Evolutionary conservation across 2,329 filamentous ascomycete genomes (phyloP).

Genomic region (Calonectria pauciramosa): DNA sequence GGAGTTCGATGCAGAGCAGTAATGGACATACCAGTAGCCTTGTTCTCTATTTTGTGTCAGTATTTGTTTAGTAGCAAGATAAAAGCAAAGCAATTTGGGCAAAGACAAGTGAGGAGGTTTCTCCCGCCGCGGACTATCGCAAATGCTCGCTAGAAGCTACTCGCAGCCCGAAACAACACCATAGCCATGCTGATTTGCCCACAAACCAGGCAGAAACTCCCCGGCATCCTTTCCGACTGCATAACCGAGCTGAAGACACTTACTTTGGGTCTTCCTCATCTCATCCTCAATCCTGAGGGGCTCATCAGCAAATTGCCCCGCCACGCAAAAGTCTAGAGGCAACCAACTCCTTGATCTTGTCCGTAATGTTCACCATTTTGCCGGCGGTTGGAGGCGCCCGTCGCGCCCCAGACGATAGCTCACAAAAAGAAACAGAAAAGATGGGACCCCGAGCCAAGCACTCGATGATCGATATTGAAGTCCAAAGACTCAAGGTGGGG

Average conservation of each 20-base stretch:
- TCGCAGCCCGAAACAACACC: not conserved
- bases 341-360: conserved; percentile 98
- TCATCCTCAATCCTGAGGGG: conserved; percentile 94
- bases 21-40: conserved; percentile 86
- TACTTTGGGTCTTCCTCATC: conserved; percentile 99
- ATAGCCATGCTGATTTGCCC: not conserved
- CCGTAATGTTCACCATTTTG: conserved; percentile 98
- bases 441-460: conserved; percentile 23
- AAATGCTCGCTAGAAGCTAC: not conserved
- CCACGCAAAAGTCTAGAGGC: not conserved
- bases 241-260: conserved; percentile 48
- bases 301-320: conserved; percentile 38
- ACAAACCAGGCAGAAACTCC: not conserved
- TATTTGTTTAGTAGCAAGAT: conserved; percentile 5
- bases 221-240: not conserved
- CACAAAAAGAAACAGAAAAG: conserved; percentile 22
- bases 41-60: conserved; percentile 81
- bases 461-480: conserved; percentile 28
- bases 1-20: not conserved
- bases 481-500: conserved; percentile 47
- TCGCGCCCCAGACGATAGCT: conserved; percentile 36
- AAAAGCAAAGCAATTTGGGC: not conserved
- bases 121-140: not conserved
- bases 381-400: conserved; percentile 42
- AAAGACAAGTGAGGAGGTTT: not conserved